A percentile compares a stretch with the other conserved stretches of the same genome.
phyloP scores from a whole-genome alignment of 176 grass and related monocot genomes.

The Triticum dicoccoides region DNA sequence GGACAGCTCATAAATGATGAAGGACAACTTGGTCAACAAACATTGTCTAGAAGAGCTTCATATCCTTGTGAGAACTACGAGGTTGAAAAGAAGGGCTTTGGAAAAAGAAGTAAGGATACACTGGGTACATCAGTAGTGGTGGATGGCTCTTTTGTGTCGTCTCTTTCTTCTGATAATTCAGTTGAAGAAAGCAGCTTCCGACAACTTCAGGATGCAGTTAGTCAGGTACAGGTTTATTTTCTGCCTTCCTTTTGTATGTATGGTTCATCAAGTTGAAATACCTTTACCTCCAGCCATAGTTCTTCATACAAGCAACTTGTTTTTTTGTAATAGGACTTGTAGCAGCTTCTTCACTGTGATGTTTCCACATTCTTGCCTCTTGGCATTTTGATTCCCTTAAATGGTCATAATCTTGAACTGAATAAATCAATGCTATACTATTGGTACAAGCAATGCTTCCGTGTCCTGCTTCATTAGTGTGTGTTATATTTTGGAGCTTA shows the following conservation, averaged over 20 bases:
- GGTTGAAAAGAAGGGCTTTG: conserved; percentile 24
- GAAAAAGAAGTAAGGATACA: conserved; percentile 40
- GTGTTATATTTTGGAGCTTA: conserved; percentile 28
- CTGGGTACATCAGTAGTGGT: conserved; percentile 48
- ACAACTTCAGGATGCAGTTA: conserved; percentile 79
- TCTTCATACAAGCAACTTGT: conserved; percentile 5
- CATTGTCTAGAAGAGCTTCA: conserved; percentile 38
- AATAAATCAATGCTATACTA: neutral
- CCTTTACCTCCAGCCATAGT: neutral
- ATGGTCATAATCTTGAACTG: neutral
- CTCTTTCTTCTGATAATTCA: conserved; percentile 58
- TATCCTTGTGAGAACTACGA: conserved; percentile 48
- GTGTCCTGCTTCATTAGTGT: conserved; percentile 8
- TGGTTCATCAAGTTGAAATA: conserved; percentile 16
- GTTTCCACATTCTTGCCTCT: neutral
- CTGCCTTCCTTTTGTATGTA: neutral
- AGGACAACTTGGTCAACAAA: conserved; percentile 37
- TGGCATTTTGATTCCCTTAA: conserved; percentile 17
- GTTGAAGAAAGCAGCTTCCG: conserved; percentile 68
- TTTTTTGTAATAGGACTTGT: neutral
- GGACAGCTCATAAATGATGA: conserved; percentile 22
- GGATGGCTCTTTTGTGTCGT: conserved; percentile 49
- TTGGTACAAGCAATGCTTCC: conserved; percentile 12
- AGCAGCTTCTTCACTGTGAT: neutral
- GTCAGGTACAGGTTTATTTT: conserved; percentile 59